Percentiles rank a stretch among this genome's conserved stretches.
phyloP scores from a whole-genome alignment of 2,329 filamentous ascomycete genomes.

The Tolypocladium pustulatum region DNA sequence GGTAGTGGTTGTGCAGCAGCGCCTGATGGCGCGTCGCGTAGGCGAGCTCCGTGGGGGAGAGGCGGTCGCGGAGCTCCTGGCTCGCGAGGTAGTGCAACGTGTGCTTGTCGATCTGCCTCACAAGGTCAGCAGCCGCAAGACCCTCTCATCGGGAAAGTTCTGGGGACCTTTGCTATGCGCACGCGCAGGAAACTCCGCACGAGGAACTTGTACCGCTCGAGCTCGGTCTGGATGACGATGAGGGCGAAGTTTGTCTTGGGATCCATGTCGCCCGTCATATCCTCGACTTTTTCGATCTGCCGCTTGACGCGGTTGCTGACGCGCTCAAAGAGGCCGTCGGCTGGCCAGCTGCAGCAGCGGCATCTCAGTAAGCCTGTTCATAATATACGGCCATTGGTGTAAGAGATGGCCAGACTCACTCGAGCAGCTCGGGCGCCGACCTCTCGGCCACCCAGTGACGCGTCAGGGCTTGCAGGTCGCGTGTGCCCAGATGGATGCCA shows the following conservation, averaged over 20 bases:
- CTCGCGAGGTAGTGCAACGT: conserved; percentile 62
- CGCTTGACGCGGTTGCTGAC: conserved; percentile 61
- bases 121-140: not conserved
- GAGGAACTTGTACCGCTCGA: conserved; percentile 88
- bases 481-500: conserved; percentile 45
- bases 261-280: conserved; percentile 76
- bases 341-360: conserved; percentile 44
- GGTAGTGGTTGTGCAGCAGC: conserved; percentile 75
- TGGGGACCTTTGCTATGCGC: conserved; percentile 68
- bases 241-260: conserved; percentile 86
- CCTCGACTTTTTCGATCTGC: conserved; percentile 63
- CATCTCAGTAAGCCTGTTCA: not conserved
- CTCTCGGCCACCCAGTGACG: conserved; percentile 90
- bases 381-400: not conserved
- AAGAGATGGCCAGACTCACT: conserved; percentile 37
- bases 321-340: conserved; percentile 68
- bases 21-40: conserved; percentile 82
- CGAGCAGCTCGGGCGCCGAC: conserved; percentile 77
- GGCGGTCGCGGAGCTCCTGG: conserved; percentile 41
- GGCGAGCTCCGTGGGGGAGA: conserved; percentile 67
- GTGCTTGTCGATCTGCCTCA: conserved; percentile 60
- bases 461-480: conserved; percentile 81
- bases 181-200: conserved; percentile 73
- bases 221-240: conserved; percentile 91
- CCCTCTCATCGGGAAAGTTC: not conserved